phyloP scores from a whole-genome alignment of 176 grass and related monocot species.

The Leersia perrieri region DNA sequence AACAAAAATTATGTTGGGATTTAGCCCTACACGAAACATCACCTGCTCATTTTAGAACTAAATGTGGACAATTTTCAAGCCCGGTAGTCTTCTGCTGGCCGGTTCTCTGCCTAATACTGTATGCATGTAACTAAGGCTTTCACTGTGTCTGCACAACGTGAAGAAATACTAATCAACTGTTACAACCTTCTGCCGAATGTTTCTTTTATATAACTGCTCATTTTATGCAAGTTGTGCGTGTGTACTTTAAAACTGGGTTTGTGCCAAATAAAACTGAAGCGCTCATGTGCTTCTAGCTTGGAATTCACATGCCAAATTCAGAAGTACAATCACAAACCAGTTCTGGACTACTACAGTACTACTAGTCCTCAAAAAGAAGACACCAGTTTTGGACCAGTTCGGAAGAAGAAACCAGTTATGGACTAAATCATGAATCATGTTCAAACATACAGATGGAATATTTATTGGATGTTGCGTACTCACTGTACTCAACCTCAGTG shows the following conservation, averaged over 20 bases:
- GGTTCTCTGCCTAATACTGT: neutral
- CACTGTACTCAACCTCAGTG: neutral
- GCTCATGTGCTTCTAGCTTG: conserved; percentile 13
- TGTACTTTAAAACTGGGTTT: neutral
- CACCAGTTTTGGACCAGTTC: neutral
- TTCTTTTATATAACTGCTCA: neutral
- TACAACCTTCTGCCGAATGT: neutral
- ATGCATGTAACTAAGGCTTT: neutral
- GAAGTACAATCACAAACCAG: neutral
- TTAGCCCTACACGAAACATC: neutral
- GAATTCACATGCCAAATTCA: conserved; percentile 17
- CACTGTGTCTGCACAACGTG: neutral
- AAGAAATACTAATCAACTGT: neutral
- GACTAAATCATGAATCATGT: conserved; percentile 30
- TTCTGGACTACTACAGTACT: no score
- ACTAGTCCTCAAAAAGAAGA: conserved; percentile 2
- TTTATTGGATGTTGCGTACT: neutral
- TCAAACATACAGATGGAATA: neutral
- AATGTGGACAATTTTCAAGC: neutral
- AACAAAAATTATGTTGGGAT: conserved; percentile 1
- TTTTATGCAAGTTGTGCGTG: neutral
- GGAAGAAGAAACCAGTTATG: neutral
- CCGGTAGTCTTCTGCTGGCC: neutral
- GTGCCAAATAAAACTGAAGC: neutral
- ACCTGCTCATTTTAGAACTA: conserved; percentile 9